phyloP scores from a whole-genome alignment of 176 grass and related monocot genomes.

The Phoenix dactylifera region DNA sequence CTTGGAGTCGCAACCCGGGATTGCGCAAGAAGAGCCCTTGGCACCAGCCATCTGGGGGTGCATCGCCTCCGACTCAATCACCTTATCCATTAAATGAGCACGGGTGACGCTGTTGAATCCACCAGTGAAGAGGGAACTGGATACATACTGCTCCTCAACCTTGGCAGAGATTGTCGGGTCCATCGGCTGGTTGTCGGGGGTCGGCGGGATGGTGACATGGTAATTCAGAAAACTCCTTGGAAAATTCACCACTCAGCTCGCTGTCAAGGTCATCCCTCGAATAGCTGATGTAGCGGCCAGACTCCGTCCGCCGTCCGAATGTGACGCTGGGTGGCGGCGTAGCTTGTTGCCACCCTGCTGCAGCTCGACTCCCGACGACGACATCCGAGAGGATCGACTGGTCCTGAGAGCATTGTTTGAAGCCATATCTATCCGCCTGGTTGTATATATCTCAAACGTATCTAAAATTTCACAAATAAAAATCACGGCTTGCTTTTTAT shows the following conservation, averaged over 20 bases:
- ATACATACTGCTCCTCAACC: slow-evolving; percentile 90
- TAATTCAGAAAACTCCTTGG: slow-evolving; percentile 63
- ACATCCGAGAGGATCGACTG: slow-evolving; percentile 23
- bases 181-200: slow-evolving; percentile 87
- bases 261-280: slow-evolving; percentile 80
- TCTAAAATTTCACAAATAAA: too few relatives aligned
- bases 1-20: slow-evolving; percentile 69
- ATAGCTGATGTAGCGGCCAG: slow-evolving; percentile 69
- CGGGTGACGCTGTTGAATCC: slow-evolving; percentile 87
- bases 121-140: slow-evolving; percentile 90
- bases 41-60: slow-evolving; percentile 90
- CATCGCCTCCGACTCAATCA: slow-evolving; percentile 56
- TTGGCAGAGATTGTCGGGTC: slow-evolving; percentile 76
- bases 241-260: slow-evolving; percentile 37
- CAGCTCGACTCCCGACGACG: neutral
- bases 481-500: too few relatives aligned
- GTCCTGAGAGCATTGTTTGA: slow-evolving; percentile 21
- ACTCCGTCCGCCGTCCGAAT: slow-evolving; percentile 68
- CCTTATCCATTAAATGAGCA: slow-evolving; percentile 96
- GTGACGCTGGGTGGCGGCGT: slow-evolving; percentile 38
- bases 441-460: too few relatives aligned
- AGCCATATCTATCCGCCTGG: slow-evolving; percentile 26
- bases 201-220: slow-evolving; percentile 73
- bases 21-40: slow-evolving; percentile 75
- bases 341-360: neutral